Conservation (phyloP, 2,329 filamentous ascomycete species). For the Fusarium veterinarium region DNA sequence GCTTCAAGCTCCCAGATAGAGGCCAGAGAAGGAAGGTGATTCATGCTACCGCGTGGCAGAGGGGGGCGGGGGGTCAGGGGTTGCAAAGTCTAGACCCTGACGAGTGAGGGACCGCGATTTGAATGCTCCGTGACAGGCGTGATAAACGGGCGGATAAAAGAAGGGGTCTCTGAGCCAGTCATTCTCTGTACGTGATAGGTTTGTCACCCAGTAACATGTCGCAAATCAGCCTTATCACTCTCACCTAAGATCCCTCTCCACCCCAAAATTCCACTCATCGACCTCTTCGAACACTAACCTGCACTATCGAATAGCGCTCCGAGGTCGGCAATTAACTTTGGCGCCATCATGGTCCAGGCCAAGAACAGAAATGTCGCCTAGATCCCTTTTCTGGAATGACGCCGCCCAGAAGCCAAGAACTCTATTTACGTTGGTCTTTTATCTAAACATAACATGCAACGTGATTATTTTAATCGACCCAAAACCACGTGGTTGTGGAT, state of each 20-base stretch:
- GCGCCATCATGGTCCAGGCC: constrained; percentile 5
- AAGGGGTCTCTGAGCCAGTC: neutral
- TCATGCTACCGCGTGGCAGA: constrained; percentile 18
- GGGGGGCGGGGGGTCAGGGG: neutral
- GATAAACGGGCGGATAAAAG: neutral
- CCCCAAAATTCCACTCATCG: neutral
- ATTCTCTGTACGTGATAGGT: constrained; percentile 9
- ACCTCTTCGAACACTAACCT: neutral
- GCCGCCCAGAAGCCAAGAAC: neutral
- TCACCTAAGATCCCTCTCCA: neutral
- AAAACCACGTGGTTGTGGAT: neutral
- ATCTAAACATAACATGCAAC: neutral
- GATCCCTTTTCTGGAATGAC: constrained; percentile 18
- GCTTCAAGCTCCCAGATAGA: neutral
- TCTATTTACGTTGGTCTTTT: constrained; percentile 5
- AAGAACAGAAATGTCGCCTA: neutral
- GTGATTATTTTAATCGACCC: neutral
- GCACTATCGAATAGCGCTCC: constrained; percentile 1
- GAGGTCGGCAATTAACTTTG: constrained; percentile 10
- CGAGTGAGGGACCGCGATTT: neutral
- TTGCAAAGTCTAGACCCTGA: constrained; percentile 5
- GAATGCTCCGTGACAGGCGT: neutral
- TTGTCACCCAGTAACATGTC: neutral
- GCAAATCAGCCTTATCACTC: neutral
- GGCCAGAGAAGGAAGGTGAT: constrained; percentile 22